Evolutionary conservation across 208 protist species (phyloP), one percentile per base, ranked within the genome.

Genomic region (Wallacemonas sp.): DNA sequence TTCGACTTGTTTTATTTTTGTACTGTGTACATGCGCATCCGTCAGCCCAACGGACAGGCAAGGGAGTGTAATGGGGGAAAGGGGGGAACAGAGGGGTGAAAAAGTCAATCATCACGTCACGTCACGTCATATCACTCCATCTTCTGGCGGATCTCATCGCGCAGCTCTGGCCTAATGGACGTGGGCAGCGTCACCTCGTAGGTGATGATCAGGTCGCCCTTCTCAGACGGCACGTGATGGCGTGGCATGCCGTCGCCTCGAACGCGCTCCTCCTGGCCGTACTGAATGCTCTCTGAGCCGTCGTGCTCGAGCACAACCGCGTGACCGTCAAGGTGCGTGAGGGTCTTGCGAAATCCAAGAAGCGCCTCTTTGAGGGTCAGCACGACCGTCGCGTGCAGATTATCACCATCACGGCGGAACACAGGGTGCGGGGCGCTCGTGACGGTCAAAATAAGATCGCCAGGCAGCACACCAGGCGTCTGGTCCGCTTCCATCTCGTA

Each of bases 161-260:
- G 17, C 41, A 82, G 76, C 26, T 67, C 63, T 6, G 17, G 24
- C 27, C 72, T 71, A 0, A 88, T 60, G n/a, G 33, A 21, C 11
- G 2, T 54, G 21, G 90, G 90, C 52, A 96, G 71, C 30, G 64
- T 49, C 11, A 94, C 76, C 21, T 72, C 61, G 64, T 90, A 92
- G 16, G 75, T 72, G 27, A 96, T 78, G 43, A 65, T 65, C 4
- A 96, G 70, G 41, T 93, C 70, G 14, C 92, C 92, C 8, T 74
- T 68, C 61, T 92, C 78, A 1, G 83, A 92, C 2, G 83, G 72
- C 12, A 88, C 79, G 29, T 87, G 62, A 56, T 93, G 85, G 17
- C 74, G 49, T 8, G 92, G 92, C 89, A 97, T 96, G 46, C 92
- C 92, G 62, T 96, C 88, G 3, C 84, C 87, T 3, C 23, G 30